A percentile compares a stretch with the other conserved stretches of the same genome.
phyloP scores from a whole-genome alignment of 78 protist genomes.

The Planoprotostelium fungivorum region DNA sequence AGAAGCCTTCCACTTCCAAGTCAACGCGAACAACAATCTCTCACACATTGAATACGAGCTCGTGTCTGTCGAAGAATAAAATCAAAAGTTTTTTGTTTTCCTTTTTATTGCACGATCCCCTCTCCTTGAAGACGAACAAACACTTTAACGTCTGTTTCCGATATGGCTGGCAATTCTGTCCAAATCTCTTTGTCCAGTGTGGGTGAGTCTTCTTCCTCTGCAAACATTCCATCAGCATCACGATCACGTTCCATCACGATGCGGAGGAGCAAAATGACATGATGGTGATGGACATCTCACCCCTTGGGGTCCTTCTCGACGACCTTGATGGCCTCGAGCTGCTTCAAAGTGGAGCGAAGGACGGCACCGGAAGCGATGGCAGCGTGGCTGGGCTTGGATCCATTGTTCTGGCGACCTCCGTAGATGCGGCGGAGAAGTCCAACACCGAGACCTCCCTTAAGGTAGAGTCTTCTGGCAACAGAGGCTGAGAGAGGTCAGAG shows the following conservation, averaged over 20 bases:
- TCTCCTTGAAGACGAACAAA: background rate
- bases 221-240: background rate
- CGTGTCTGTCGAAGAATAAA: background rate
- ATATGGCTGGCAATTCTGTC: constrained; percentile 78
- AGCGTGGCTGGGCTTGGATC: constrained; percentile 63
- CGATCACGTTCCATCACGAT: too few relatives aligned
- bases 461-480: constrained; percentile 83
- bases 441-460: constrained; percentile 78
- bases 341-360: constrained; percentile 73
- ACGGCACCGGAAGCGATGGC: constrained; percentile 64
- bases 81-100: too few relatives aligned
- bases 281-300: background rate
- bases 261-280: background rate
- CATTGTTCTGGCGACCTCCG: constrained; percentile 64
- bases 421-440: constrained; percentile 53
- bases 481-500: constrained; percentile 43
- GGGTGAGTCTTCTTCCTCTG: constrained; percentile 64
- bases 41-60: constrained; percentile 57
- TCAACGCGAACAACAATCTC: constrained; percentile 28
- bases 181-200: constrained; percentile 72
- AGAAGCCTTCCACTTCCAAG: constrained; percentile 19
- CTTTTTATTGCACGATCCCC: background rate
- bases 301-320: constrained; percentile 59
- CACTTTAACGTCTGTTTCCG: background rate
- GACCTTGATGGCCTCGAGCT: constrained; percentile 66